Conservation (phyloP, 257 asterid species). For the Galeopsis tetrahit region DNA sequence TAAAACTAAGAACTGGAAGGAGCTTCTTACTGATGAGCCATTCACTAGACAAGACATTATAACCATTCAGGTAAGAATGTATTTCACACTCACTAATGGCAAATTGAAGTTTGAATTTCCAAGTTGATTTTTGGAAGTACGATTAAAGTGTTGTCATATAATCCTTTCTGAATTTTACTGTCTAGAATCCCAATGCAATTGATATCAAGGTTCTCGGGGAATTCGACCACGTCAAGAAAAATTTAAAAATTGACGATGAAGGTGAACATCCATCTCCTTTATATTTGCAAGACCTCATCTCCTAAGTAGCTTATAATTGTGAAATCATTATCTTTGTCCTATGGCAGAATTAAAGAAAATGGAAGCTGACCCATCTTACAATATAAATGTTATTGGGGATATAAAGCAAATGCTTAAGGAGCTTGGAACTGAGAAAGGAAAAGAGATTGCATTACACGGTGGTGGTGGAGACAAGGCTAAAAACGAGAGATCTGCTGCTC, state of each 20-base stretch:
- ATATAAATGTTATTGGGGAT: slow-evolving; percentile 82
- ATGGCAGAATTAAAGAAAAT: slow-evolving; percentile 67
- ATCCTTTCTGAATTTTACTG: slow-evolving; percentile 27
- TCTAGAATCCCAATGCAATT: slow-evolving; percentile 89
- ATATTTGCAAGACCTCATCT: slow-evolving; percentile 2
- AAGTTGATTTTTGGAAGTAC: slow-evolving; percentile 18
- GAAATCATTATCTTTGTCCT: slow-evolving; percentile 23
- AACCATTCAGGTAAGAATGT: slow-evolving; percentile 77
- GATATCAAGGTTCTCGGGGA: slow-evolving; percentile 77
- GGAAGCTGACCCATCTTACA: slow-evolving; percentile 88
- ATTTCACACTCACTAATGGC: slow-evolving; percentile 15
- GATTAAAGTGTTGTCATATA: slow-evolving; percentile 25
- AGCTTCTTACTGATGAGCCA: slow-evolving; percentile 96
- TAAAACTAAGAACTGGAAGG: slow-evolving; percentile 96
- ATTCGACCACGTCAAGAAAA: slow-evolving; percentile 92
- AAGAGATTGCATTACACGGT: slow-evolving; percentile 93
- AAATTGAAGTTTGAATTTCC: slow-evolving; percentile 16
- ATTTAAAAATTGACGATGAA: slow-evolving; percentile 86
- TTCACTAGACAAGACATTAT: slow-evolving; percentile 79
- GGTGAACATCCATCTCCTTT: slow-evolving; percentile 46
- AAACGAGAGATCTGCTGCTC: slow-evolving; percentile 89
- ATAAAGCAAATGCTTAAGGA: slow-evolving; percentile 90
- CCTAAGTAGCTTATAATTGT: slow-evolving; percentile 10
- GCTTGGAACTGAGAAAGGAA: slow-evolving; percentile 91
- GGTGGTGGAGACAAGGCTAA: slow-evolving; percentile 98